Evolutionary conservation across 345 rosid species (phyloP), one percentile per base, ranked within the genome.

Genomic region (Gynandropsis gynandra): DNA sequence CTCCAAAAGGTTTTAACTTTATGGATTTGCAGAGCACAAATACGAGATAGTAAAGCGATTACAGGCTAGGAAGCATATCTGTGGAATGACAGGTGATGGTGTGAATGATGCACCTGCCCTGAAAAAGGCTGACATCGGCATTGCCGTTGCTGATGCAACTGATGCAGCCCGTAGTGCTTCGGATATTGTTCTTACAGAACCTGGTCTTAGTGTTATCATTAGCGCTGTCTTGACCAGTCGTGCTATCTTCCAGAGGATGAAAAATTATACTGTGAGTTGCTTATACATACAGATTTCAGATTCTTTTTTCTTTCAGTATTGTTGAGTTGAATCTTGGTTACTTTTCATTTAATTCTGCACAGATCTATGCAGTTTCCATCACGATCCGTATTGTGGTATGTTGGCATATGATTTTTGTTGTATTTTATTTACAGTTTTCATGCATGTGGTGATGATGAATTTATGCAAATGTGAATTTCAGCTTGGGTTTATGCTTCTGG

Each of bases 401-500:
- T 40, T 40, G 29, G 5, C 4, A 24, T 24, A 24, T 24, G 29
- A 24, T 24, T 5, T 24, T 24, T 5, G 2, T 24, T 24, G 4
- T 24, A n/a, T n/a, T n/a, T n/a, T n/a, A n/a, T n/a, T n/a, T n/a
- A n/a, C n/a, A n/a, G n/a, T n/a, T n/a, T n/a, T n/a, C n/a, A n/a
- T n/a, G n/a, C n/a, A n/a, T n/a, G n/a, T n/a, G n/a, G n/a, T n/a
- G n/a, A n/a, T n/a, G n/a, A n/a, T n/a, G 29, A 2, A 2, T 24
- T 24, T 24, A 24, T 2, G 29, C 29, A 2, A 24, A 24, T 24
- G 4, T 24, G 29, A 7, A 16, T 27, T 45, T 37, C 86, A 92
- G 98, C 87, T 92, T 68, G 98, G 98, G 38, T 92, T 92, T 78
- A 85, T 92, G 98, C 75, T 92, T 35, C 72, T 92, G 56, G 98